Base-by-base conservation (phyloP, 768 basidiomycete genomes). In the Royoungia palumana region DNA sequence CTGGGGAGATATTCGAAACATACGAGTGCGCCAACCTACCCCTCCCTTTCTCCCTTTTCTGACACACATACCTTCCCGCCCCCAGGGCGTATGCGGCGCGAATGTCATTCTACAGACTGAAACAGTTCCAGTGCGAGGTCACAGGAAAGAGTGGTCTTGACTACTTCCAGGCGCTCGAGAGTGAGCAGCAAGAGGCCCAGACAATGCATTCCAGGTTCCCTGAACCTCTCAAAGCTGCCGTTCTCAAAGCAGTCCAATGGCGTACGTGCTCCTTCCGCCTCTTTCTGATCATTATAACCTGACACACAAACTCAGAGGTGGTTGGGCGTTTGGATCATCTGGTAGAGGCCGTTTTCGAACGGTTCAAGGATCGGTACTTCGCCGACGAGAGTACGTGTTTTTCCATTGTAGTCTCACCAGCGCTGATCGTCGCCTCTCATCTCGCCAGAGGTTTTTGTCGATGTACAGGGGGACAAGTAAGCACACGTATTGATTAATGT, bases 111-210 rank as follows among this genome's bases (percentile, higher is more conserved):
- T 96, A 96, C 74, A 81, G 84, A 46, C 79, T 90, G 51, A 93
- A 91, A 63, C 87, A 94, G 63, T 98, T 97, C 71, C 92, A 95
- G 64, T 98, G 95, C 67, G 95, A 97, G 73, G 91, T 94, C 61
- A 93, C 91, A 28, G 93, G 94, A 69, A 95, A 93, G 74, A 87
- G 89, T 57, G 85, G 86, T 46, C 78, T 98, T 46, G 88, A 91
- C 74, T 99, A 93, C 72, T 96, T 94, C 69, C 84, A 92, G 62
- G 96, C 96, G 20, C 76, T 94, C 38, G 85, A 91, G 59, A 94
- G 90, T 49, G 96, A 99, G 70, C 82, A 79, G 51, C 83, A 85
- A 58, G 96, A 98, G 71, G 89, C 89, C 27, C 78, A 85, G 48
- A 89, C 87, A 24, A 79, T 97, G 68, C 93, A 98, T 65, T 80